phyloP scores from a whole-genome alignment of 805 yeast species.

The Kregervanrija fluxuum region DNA sequence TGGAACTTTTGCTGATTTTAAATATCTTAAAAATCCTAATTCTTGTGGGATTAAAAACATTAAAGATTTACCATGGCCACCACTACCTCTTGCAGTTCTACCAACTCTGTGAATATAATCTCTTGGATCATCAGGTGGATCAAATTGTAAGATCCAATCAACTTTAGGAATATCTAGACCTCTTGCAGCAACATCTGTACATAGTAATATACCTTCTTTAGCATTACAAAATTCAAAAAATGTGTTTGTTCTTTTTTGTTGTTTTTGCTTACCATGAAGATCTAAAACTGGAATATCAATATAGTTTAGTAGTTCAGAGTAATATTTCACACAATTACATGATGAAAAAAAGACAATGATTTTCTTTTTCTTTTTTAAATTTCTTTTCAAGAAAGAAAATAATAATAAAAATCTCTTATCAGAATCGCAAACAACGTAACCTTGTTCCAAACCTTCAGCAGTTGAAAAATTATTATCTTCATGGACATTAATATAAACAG shows the following conservation, averaged over 20 bases:
- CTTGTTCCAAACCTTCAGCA: conserved; percentile 96
- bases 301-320: conserved; percentile 89
- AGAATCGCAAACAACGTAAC: conserved; percentile 95
- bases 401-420: conserved; percentile 87
- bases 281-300: conserved; percentile 96
- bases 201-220: conserved; percentile 82
- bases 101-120: conserved; percentile 99
- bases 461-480: conserved; percentile 79
- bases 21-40: conserved; percentile 87
- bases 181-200: conserved; percentile 99
- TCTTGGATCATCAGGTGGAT: conserved; percentile 99
- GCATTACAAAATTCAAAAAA: conserved; percentile 98
- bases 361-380: conserved; percentile 87
- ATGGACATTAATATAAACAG: conserved; percentile 88
- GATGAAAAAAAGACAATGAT: conserved; percentile 92
- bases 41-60: conserved; percentile 95
- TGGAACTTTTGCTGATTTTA: conserved; percentile 96
- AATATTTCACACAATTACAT: conserved; percentile 94
- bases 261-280: conserved; percentile 96
- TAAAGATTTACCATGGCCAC: conserved; percentile 86
- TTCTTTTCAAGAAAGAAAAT: conserved; percentile 90
- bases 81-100: conserved; percentile 91
- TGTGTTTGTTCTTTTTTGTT: conserved; percentile 96
- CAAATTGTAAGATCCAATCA: conserved; percentile 98
- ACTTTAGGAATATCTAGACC: conserved; percentile 98